Conservation (phyloP, 805 yeast genomes). For the Priceomyces carsonii region DNA sequence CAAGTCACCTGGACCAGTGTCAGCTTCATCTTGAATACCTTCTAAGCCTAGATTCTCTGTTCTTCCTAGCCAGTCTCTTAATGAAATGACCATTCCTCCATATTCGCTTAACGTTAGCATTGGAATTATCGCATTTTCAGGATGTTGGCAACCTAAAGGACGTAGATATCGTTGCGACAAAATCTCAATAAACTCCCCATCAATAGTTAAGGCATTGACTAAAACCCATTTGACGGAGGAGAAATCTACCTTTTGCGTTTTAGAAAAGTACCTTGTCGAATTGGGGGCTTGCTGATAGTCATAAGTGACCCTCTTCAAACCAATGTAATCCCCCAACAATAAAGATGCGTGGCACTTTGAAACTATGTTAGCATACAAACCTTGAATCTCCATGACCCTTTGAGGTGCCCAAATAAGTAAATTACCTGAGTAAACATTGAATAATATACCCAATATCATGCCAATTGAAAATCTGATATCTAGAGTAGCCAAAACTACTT, state of each 20-base stretch:
- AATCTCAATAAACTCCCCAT: constrained; percentile 89
- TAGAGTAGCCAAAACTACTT: constrained; percentile 52
- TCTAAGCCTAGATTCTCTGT: constrained; percentile 59
- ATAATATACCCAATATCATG: constrained; percentile 73
- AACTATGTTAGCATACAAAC: constrained; percentile 80
- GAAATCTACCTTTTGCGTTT: constrained; percentile 72
- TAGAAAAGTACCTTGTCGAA: constrained; percentile 76
- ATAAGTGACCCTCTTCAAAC: constrained; percentile 85
- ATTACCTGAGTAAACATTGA: constrained; percentile 85
- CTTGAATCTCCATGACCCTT: constrained; percentile 71
- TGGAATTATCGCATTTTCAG: constrained; percentile 81
- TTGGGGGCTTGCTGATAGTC: constrained; percentile 91
- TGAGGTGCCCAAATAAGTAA: constrained; percentile 78
- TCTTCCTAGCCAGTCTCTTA: constrained; percentile 87
- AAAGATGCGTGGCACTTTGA: constrained; percentile 71
- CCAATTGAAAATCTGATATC: constrained; percentile 69
- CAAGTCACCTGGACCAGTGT: constrained; percentile 36
- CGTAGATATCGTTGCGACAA: constrained; percentile 85
- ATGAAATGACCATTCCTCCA: constrained; percentile 92
- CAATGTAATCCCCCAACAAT: constrained; percentile 81
- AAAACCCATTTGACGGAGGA: constrained; percentile 85
- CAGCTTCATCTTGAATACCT: constrained; percentile 34
- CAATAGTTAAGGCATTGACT: constrained; percentile 84
- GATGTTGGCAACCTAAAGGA: constrained; percentile 82
- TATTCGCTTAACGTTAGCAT: constrained; percentile 86